A percentile compares a stretch with the other conserved stretches of the same genome.
phyloP scores from a whole-genome alignment of 73 alveolate species.

The Paramecium sexaurelia region DNA sequence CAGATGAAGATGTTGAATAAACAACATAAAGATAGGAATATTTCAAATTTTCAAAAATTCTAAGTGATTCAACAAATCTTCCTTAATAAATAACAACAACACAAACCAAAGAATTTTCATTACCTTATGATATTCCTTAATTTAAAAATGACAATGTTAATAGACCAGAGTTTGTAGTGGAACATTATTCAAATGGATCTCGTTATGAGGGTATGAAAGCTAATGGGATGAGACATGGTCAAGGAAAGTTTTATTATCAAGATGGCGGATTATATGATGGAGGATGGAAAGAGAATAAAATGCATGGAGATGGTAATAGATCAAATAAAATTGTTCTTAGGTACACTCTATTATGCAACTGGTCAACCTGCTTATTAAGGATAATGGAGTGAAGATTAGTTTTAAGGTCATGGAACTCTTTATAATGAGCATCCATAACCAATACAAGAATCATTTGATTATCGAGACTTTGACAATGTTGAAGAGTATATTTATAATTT shows the following conservation, averaged over 20 bases:
- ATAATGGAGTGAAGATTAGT: constrained; percentile 65
- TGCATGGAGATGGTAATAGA: constrained; percentile 67
- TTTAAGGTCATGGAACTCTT: constrained; percentile 63
- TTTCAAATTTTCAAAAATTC: constrained; percentile 12
- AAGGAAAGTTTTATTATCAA: constrained; percentile 63
- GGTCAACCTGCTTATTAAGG: constrained; percentile 70
- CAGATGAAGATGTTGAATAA: constrained; percentile 22
- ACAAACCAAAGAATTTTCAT: not conserved
- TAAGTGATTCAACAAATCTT: constrained; percentile 27
- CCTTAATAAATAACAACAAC: not conserved
- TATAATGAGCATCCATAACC: constrained; percentile 61
- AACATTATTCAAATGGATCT: constrained; percentile 63
- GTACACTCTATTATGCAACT: constrained; percentile 60
- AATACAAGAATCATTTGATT: constrained; percentile 54
- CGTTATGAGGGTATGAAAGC: constrained; percentile 64
- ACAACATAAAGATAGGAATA: not conserved
- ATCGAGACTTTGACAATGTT: constrained; percentile 66
- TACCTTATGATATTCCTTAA: constrained; percentile 48
- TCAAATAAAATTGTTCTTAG: not conserved
- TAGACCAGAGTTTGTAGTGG: constrained; percentile 58
- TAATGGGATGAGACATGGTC: constrained; percentile 69
- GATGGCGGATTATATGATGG: constrained; percentile 73
- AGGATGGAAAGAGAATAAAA: constrained; percentile 66
- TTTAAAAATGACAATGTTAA: not conserved
- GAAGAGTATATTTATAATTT: constrained; percentile 24